Percentiles rank a stretch among this genome's conserved stretches.
phyloP scores from a whole-genome alignment of 148 eudicot genomes.

The Fagopyrum homotropicum region DNA sequence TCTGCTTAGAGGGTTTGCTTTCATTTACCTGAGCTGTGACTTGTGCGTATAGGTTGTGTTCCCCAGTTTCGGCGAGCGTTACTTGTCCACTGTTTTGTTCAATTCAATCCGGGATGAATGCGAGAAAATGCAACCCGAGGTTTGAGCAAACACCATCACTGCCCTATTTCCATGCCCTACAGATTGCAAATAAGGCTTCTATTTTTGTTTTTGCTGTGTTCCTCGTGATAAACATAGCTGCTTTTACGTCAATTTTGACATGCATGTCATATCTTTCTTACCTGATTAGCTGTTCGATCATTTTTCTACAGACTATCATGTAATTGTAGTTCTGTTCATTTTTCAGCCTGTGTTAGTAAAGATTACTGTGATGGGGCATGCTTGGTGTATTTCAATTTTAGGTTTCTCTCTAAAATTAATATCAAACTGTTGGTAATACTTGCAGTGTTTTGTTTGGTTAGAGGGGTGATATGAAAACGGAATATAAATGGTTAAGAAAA shows the following conservation, averaged over 20 bases:
- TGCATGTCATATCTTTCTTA: neutral
- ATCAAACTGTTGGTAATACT: neutral
- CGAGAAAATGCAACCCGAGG: constrained; percentile 53
- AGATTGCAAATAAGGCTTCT: constrained; percentile 7
- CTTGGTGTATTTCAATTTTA: neutral
- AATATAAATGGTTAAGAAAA: no score
- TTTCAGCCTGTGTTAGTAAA: neutral
- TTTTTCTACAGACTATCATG: neutral
- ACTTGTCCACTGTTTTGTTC: constrained; percentile 53
- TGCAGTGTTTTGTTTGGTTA: no score
- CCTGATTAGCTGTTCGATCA: neutral
- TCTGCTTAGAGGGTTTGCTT: neutral
- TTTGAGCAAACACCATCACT: constrained; percentile 10
- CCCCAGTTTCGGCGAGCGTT: constrained; percentile 77
- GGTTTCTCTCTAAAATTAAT: neutral
- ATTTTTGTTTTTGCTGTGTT: neutral
- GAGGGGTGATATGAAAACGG: no score
- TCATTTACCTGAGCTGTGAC: neutral
- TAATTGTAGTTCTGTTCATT: neutral
- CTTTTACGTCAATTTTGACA: constrained; percentile 2
- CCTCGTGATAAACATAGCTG: neutral
- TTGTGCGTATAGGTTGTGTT: constrained; percentile 46
- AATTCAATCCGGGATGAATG: constrained; percentile 66
- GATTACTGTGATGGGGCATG: constrained; percentile 1
- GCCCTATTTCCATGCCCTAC: neutral